phyloP scores from a whole-genome alignment of 176 grass and related monocot genomes.

The Cenchrus fungigraminus region DNA sequence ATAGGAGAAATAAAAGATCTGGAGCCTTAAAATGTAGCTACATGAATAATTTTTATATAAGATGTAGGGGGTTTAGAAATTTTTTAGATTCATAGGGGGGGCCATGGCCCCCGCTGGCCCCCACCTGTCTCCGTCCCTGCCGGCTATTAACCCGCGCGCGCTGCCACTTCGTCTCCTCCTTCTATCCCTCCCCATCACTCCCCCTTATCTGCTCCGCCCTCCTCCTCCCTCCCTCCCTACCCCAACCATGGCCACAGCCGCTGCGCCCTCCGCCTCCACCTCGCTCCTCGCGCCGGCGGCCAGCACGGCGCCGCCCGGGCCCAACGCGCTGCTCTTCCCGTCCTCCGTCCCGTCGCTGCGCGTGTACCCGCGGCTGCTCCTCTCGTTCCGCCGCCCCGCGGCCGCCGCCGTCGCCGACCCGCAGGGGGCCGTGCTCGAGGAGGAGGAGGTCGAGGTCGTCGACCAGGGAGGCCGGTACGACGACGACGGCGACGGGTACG shows the following conservation, averaged over 20 bases:
- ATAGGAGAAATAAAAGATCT: too few relatives aligned
- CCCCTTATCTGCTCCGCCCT: conserved; percentile 27
- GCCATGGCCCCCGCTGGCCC: too few relatives aligned
- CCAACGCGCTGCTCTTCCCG: conserved; percentile 47
- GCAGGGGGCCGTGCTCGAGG: conserved; percentile 51
- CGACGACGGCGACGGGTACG: conserved; percentile 45
- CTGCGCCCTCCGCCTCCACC: conserved; percentile 38
- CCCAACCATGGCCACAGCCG: conserved; percentile 41
- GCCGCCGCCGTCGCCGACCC: conserved; percentile 53
- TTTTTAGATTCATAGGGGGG: too few relatives aligned
- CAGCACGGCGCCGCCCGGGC: neutral
- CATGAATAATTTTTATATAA: too few relatives aligned
- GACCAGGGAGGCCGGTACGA: conserved; percentile 34
- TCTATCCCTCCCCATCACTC: conserved; percentile 41
- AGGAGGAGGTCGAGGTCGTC: conserved; percentile 26
- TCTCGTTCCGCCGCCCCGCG: conserved; percentile 50
- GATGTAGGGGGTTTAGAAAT: too few relatives aligned
- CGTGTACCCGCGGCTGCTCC: conserved; percentile 43
- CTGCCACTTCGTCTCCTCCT: conserved; percentile 33
- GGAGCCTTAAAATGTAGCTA: too few relatives aligned
- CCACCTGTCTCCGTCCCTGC: too few relatives aligned
- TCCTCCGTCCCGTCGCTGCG: conserved; percentile 53
- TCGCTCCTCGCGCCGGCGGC: conserved; percentile 49
- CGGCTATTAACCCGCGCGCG: conserved; percentile 37
- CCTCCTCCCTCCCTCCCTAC: neutral